A percentile compares a stretch with the other conserved stretches of the same genome.
Evolutionary conservation across 306 rosid genomes (phyloP).

Genomic region (Casuarina equisetifolia): DNA sequence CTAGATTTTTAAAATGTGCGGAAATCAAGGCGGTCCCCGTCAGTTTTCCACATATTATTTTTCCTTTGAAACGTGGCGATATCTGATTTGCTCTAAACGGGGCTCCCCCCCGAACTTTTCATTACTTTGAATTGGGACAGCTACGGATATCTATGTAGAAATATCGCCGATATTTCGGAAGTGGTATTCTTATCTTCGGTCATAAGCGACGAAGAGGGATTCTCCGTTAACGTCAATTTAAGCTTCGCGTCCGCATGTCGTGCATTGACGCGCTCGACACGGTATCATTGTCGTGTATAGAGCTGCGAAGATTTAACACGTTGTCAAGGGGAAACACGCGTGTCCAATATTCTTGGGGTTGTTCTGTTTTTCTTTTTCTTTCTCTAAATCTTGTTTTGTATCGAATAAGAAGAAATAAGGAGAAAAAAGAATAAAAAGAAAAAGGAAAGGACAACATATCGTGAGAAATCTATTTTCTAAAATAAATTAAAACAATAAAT

Average conservation of each 20-base stretch:
- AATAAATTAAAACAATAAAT: no score
- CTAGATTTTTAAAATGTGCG: constrained; percentile 6
- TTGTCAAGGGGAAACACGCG: no score
- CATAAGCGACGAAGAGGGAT: not conserved
- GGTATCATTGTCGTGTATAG: not conserved
- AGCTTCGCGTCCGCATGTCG: not conserved
- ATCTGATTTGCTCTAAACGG: not conserved
- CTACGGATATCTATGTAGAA: not conserved
- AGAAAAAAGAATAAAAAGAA: no score
- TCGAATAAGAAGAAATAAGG: no score
- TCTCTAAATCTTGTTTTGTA: not conserved
- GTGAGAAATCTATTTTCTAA: no score
- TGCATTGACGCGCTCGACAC: not conserved
- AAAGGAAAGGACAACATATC: no score
- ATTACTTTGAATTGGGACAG: not conserved
- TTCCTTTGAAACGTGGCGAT: constrained; percentile 10
- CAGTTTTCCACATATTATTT: not conserved
- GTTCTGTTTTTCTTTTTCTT: not conserved
- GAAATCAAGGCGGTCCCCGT: constrained; percentile 13
- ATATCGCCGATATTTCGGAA: constrained; percentile 20
- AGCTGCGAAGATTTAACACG: not conserved
- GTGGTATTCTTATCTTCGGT: not conserved
- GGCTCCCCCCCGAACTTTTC: not conserved
- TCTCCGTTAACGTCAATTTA: not conserved
- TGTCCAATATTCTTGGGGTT: not conserved